These are phyloP conservation scores for Kuraishia cidri DNA, from an alignment of 805 yeast genomes.

Conservation along the genomic window DNA sequence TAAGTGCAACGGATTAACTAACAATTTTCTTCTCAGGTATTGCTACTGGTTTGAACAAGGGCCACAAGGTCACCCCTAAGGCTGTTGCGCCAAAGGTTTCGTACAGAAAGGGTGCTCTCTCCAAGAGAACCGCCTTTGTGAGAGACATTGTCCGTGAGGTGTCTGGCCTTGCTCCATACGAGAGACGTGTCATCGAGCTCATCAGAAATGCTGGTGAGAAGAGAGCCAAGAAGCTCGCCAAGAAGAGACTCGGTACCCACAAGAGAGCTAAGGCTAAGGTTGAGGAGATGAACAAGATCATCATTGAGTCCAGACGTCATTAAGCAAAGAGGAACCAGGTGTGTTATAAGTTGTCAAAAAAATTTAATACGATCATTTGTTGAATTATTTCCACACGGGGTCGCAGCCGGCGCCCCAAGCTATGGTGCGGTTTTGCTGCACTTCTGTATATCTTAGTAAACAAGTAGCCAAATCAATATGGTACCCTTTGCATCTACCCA, in stretches of 20 bases:
- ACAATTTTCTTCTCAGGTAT: too few relatives aligned
- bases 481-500: too few relatives aligned
- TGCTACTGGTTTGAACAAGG: constrained; percentile 99
- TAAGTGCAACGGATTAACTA: too few relatives aligned
- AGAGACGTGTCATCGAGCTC: constrained; percentile 98
- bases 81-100: constrained; percentile 84
- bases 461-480: too few relatives aligned
- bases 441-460: too few relatives aligned
- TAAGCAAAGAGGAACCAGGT: constrained; percentile 35
- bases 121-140: constrained; percentile 95
- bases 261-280: constrained; percentile 99
- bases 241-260: constrained; percentile 99
- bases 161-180: constrained; percentile 98
- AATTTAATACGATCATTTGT: too few relatives aligned
- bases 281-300: constrained; percentile 95
- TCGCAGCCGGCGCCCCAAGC: too few relatives aligned
- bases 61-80: constrained; percentile 89
- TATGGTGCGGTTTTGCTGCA: too few relatives aligned
- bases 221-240: constrained; percentile 99
- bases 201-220: constrained; percentile 99
- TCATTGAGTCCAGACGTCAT: constrained; percentile 95
- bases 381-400: too few relatives aligned
- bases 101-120: constrained; percentile 92
- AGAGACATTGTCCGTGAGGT: constrained; percentile 95
- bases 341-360: too few relatives aligned